Conservation (phyloP, 73 alveolate genomes). For the Paramecium sonneborni region DNA sequence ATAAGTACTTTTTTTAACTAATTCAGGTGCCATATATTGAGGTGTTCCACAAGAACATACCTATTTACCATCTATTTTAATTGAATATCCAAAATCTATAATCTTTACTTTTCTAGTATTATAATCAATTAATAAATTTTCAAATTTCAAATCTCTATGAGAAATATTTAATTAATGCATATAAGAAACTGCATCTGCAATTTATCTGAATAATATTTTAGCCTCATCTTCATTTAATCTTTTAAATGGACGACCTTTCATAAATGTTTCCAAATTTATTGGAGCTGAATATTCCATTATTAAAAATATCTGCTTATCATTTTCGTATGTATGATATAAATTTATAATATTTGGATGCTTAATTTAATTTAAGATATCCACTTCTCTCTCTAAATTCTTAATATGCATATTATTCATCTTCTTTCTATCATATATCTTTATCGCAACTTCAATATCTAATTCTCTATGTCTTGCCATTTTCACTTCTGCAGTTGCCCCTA, state of each 20-base stretch:
- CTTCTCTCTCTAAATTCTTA: conserved; percentile 65
- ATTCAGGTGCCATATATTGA: conserved; percentile 90
- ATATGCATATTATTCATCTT: conserved; percentile 25
- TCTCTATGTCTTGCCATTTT: conserved; percentile 46
- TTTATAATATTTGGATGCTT: conserved; percentile 64
- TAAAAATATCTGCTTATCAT: conserved; percentile 58
- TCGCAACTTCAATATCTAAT: conserved; percentile 59
- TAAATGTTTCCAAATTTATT: conserved; percentile 57
- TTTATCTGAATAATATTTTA: conserved; percentile 71
- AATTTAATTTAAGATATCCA: conserved; percentile 42
- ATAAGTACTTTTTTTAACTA: conserved; percentile 75
- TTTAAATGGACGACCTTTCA: conserved; percentile 67
- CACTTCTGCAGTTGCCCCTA: conserved; percentile 66
- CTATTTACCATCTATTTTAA: conserved; percentile 56
- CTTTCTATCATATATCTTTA: conserved; percentile 65
- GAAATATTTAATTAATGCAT: conserved; percentile 72
- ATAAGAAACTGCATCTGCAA: conserved; percentile 74
- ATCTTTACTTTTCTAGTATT: conserved; percentile 72
- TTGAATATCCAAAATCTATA: conserved; percentile 87
- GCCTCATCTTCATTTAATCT: conserved; percentile 80
- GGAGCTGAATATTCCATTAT: conserved; percentile 80
- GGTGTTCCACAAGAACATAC: conserved; percentile 89
- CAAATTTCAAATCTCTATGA: conserved; percentile 88
- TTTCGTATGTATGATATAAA: conserved; percentile 61
- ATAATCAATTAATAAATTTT: conserved; percentile 76